Evolutionary conservation across 192 early-diverging fungal genomes (phyloP), one percentile per base, ranked within the genome.

Genomic region (Funneliformis mosseae): DNA sequence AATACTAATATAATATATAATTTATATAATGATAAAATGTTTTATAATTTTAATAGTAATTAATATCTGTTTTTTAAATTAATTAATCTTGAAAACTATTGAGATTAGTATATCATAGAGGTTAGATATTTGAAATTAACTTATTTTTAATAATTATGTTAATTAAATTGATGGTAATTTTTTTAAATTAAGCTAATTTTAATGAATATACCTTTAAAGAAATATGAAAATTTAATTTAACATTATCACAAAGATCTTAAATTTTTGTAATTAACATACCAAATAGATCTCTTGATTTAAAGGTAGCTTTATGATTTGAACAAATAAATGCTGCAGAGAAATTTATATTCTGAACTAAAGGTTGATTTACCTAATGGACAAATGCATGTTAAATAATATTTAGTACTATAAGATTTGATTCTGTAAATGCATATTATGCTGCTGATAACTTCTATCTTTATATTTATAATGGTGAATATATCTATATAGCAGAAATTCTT

Each of bases 401-500:
- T 12, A 21, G 5, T 62, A n/a, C 7, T 1, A 62, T 5, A 62
- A 62, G n/a, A n/a, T 25, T 12, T n/a, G n/a, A 62, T 62, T 1
- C 5, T n/a, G 21, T n/a, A 9, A 62, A 62, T 21, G 21, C 5
- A n/a, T n/a, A 62, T 62, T 21, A 62, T 62, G 61, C n/a, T n/a
- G n/a, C n/a, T n/a, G n/a, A n/a, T n/a, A n/a, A n/a, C n/a, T n/a
- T n/a, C n/a, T n/a, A n/a, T n/a, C n/a, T n/a, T n/a, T n/a, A n/a
- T n/a, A n/a, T n/a, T n/a, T n/a, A n/a, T n/a, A n/a, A n/a, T n/a
- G n/a, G n/a, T n/a, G n/a, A n/a, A 62, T 25, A 21, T 25, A 62
- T 62, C 1, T 62, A 62, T 62, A n/a, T 62, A 62, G 21, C 61
- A n/a, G 18, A 62, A 62, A 62, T 62, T 62, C 61, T 62, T n/a